Base-by-base conservation (phyloP, 192 early-diverging fungal genomes). In the Gryganskiella cystojenkinii region DNA sequence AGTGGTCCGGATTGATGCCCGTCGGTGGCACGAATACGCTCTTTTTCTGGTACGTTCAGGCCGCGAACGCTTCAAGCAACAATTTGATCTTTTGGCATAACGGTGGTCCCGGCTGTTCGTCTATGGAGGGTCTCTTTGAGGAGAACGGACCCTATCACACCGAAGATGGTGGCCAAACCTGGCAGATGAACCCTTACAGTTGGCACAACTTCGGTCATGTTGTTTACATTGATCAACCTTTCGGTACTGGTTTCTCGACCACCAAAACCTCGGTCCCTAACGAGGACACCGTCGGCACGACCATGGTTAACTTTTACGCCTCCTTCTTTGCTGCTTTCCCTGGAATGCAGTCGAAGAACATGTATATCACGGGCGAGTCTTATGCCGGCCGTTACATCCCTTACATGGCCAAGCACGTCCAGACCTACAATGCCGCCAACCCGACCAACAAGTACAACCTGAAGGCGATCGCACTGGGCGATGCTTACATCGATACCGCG, bases 301-400 rank as follows among this genome's bases (percentile, higher is more conserved):
- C 62, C 42, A 82, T 84, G 52, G 17, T 69, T 2, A 56, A 42
- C 4, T 84, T 84, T 63, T 54, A 82, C 44, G 61, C 63, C 43
- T 61, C 58, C 31, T 84, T 83, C 44, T 80, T 80, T 45, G 50
- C 31, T 9, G 61, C 54, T 15, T 84, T 84, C 61, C 82, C 82
- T 46, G 30, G 70, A 37, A 45, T 63, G 30, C 19, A 28, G n/a
- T 44, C 53, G 4, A 80, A 61, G 69, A 62, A 79, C 42, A 53
- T 84, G 35, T 73, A 81, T 42, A 44, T 84, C n/a, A 67, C 76
- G 11, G 82, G 82, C n/a, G 82, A 84, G 55, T 62, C 56, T 35
- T 84, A 75, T 35, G 82, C 82, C 10, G 82, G 82, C 0, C 46
- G 56, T 3, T 83, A 83, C 50, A 80, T 83, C 37, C 82, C 82